Percentiles rank a stretch among this genome's conserved stretches.
phyloP scores from a whole-genome alignment of 1,139 yeast species.

The Yarrowia galli region DNA sequence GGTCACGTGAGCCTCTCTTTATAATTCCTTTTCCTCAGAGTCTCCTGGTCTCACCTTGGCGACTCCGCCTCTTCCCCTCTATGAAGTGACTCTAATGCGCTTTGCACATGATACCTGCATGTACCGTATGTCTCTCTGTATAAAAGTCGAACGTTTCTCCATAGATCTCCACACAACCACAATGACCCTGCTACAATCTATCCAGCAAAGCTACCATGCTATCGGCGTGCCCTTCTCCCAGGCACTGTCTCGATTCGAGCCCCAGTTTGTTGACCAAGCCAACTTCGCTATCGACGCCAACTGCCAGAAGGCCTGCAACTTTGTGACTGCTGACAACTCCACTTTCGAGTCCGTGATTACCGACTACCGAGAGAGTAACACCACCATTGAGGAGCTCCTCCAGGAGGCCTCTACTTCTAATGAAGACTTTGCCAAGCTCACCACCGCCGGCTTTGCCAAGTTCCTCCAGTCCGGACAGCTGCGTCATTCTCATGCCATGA shows the following conservation, averaged over 20 bases:
- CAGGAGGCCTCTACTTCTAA: conserved; percentile 1
- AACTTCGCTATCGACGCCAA: conserved; percentile 18
- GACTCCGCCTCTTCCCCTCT: conserved; percentile 24
- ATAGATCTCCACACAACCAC: background rate
- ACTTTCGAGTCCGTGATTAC: conserved; percentile 19
- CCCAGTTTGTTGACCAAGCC: conserved; percentile 3
- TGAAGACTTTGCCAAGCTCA: conserved; percentile 19
- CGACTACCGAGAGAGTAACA: conserved; percentile 12
- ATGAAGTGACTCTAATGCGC: background rate
- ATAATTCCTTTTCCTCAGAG: background rate
- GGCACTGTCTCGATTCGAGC: conserved; percentile 21
- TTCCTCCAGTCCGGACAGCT: conserved; percentile 11
- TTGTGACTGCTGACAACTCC: conserved; percentile 14
- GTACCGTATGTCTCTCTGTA: conserved; percentile 1
- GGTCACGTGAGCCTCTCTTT: conserved; percentile 1
- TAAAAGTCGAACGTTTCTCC: background rate
- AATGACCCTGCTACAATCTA: conserved; percentile 14
- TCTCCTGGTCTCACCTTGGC: conserved; percentile 4
- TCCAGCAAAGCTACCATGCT: conserved; percentile 24
- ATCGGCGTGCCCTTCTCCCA: conserved; percentile 18
- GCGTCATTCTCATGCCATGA: conserved; percentile 19
- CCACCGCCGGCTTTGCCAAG: conserved; percentile 19
- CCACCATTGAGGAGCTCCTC: conserved; percentile 7
- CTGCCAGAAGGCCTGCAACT: conserved; percentile 17
- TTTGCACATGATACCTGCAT: conserved; percentile 31